phyloP scores from a whole-genome alignment of 179 eudicot species.

The Kewa caespitosa region DNA sequence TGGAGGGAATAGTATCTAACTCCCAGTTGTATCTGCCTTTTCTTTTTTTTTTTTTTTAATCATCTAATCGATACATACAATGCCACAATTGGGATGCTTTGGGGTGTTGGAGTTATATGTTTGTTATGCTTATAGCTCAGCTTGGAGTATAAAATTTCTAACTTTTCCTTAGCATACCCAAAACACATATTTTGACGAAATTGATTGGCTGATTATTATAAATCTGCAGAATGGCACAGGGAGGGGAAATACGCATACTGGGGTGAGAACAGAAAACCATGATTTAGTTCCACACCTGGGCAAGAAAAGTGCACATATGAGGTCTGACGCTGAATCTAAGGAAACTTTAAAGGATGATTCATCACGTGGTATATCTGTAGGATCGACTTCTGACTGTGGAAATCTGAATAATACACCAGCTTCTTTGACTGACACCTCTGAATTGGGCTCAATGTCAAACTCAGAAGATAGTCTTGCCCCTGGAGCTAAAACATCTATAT shows the following conservation, averaged over 20 bases:
- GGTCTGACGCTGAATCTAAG: conserved; percentile 23
- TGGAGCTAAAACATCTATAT: conserved; percentile 27
- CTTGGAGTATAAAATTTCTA: neutral
- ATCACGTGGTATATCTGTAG: conserved; percentile 32
- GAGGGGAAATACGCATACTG: conserved; percentile 18
- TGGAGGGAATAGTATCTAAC: too few relatives aligned
- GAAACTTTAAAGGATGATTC: conserved; percentile 27
- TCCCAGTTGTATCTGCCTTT: too few relatives aligned
- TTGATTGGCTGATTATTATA: neutral
- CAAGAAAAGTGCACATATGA: conserved; percentile 23
- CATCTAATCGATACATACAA: too few relatives aligned
- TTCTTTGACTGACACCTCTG: conserved; percentile 25
- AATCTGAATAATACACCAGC: conserved; percentile 24
- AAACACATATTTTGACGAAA: neutral
- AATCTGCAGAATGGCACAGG: conserved; percentile 41
- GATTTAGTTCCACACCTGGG: conserved; percentile 16
- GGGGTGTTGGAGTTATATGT: too few relatives aligned
- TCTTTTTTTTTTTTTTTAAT: too few relatives aligned
- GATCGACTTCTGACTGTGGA: conserved; percentile 29
- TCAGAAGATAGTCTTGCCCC: conserved; percentile 21
- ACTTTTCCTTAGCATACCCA: neutral
- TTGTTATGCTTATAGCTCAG: too few relatives aligned
- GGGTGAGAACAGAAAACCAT: conserved; percentile 21
- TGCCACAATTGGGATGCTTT: too few relatives aligned
- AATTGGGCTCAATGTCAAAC: conserved; percentile 19